Percentiles rank a stretch among this genome's conserved stretches.
These are phyloP conservation scores for Colletotrichum sidae DNA, from an alignment of 2,329 filamentous ascomycete genomes.

Conservation along the genomic window DNA sequence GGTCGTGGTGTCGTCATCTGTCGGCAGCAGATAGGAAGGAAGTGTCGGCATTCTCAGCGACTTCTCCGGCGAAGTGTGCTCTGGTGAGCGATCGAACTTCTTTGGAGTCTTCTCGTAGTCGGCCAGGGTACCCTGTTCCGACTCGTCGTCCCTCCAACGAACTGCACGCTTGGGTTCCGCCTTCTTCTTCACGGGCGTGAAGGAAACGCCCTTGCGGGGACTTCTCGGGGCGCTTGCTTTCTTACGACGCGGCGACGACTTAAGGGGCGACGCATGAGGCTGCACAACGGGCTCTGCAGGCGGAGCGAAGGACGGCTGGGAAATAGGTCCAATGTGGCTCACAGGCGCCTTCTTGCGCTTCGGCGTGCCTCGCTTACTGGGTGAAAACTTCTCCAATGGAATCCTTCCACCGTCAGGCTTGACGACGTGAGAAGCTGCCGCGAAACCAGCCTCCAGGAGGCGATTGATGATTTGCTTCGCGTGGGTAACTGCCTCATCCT, in stretches of 20 bases:
- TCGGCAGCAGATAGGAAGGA: slow-evolving; percentile 60
- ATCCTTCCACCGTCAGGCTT: slow-evolving; percentile 82
- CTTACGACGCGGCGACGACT: slow-evolving; percentile 83
- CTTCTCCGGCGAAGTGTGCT: slow-evolving; percentile 63
- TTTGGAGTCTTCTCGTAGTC: slow-evolving; percentile 94
- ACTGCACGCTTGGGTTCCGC: slow-evolving; percentile 79
- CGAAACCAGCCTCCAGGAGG: slow-evolving; percentile 80
- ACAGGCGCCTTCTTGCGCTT: slow-evolving; percentile 73
- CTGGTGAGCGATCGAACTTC: slow-evolving; percentile 68
- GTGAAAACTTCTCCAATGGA: slow-evolving; percentile 75
- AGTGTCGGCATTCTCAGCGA: slow-evolving; percentile 48
- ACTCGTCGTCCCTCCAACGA: slow-evolving; percentile 90
- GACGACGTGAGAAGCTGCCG: slow-evolving; percentile 83
- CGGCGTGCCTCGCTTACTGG: slow-evolving; percentile 78
- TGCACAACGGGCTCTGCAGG: slow-evolving; percentile 41
- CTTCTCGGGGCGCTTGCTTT: slow-evolving; percentile 64
- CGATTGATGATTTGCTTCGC: slow-evolving; percentile 82
- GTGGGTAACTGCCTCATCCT: slow-evolving; percentile 83
- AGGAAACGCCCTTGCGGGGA: slow-evolving; percentile 77
- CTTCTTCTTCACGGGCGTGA: slow-evolving; percentile 85
- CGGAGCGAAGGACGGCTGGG: slow-evolving; percentile 55
- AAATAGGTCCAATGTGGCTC: slow-evolving; percentile 56
- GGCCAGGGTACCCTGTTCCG: slow-evolving; percentile 84
- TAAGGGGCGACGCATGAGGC: slow-evolving; percentile 70
- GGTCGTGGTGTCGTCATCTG: slow-evolving; percentile 57